Conservation (phyloP, 441 rosid genomes). For the Pelargonium citronellum region DNA sequence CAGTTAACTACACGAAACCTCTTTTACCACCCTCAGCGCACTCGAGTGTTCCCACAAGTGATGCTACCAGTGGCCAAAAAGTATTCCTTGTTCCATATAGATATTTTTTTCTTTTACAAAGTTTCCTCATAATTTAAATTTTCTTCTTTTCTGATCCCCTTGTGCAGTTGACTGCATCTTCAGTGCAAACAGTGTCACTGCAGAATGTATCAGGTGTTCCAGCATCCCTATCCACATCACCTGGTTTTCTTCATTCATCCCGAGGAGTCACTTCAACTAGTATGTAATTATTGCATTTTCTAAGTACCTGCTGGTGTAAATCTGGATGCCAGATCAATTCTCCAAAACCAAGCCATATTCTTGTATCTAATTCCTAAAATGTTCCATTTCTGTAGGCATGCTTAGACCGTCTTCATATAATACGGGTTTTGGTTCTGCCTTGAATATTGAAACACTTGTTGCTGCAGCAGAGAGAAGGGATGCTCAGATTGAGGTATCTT, state of each 20-base stretch:
- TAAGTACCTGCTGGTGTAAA: background rate
- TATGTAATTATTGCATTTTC: conserved; percentile 33
- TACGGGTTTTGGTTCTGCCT: conserved; percentile 94
- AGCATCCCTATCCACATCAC: conserved; percentile 44
- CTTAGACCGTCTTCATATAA: conserved; percentile 15
- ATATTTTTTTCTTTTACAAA: background rate
- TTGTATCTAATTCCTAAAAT: background rate
- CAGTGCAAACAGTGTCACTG: conserved; percentile 12
- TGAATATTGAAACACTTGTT: conserved; percentile 94
- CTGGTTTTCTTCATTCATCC: conserved; percentile 63
- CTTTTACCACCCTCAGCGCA: conserved; percentile 24
- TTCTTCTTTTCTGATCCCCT: conserved; percentile 14
- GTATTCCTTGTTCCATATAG: background rate
- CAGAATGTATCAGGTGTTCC: conserved; percentile 43
- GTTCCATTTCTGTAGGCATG: conserved; percentile 17
- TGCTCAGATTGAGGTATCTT: conserved; percentile 71
- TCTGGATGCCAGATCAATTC: background rate
- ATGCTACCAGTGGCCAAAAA: conserved; percentile 6
- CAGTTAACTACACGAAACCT: conserved; percentile 44
- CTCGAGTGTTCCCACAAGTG: conserved; percentile 13
- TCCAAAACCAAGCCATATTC: background rate
- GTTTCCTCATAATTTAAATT: background rate
- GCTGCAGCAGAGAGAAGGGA: conserved; percentile 99
- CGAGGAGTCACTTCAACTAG: conserved; percentile 77
- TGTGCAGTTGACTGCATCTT: conserved; percentile 24